Evolutionary conservation across 768 basidiomycete genomes (phyloP).

Genomic region (Kwoniella europaea): DNA sequence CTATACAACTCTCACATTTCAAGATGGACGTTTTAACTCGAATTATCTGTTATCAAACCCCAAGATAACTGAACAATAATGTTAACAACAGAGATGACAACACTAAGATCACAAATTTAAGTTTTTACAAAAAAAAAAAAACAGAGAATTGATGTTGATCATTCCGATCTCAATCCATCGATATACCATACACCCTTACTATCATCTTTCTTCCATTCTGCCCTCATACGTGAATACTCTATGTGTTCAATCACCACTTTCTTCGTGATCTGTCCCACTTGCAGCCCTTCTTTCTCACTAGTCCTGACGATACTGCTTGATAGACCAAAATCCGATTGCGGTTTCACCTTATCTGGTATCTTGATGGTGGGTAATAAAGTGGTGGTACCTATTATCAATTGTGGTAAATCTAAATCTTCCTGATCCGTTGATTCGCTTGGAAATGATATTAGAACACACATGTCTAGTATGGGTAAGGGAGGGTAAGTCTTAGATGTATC

Average conservation of each 20-base stretch:
- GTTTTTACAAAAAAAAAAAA: not conserved
- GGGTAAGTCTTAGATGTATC: not conserved
- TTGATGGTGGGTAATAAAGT: conserved; percentile 11
- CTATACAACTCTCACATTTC: not conserved
- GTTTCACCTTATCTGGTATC: not conserved
- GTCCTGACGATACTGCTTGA: no score
- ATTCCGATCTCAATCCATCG: conserved; percentile 5
- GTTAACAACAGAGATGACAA: not conserved
- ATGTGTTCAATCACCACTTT: conserved; percentile 8
- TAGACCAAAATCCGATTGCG: not conserved
- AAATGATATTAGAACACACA: conserved; percentile 20
- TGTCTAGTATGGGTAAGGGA: conserved; percentile 11
- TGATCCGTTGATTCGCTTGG: conserved; percentile 10
- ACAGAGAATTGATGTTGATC: not conserved
- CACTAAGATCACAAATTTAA: not conserved
- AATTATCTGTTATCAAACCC: no score
- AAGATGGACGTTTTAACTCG: no score
- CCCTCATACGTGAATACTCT: conserved; percentile 19
- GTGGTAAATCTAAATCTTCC: conserved; percentile 15
- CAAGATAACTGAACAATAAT: not conserved
- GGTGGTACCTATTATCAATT: conserved; percentile 22
- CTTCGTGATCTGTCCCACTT: not conserved
- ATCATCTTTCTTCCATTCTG: conserved; percentile 12
- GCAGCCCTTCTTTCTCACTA: no score
- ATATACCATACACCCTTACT: conserved; percentile 18